Conservation (phyloP, 495 filamentous ascomycete genomes). For the Bacidia gigantensis region DNA sequence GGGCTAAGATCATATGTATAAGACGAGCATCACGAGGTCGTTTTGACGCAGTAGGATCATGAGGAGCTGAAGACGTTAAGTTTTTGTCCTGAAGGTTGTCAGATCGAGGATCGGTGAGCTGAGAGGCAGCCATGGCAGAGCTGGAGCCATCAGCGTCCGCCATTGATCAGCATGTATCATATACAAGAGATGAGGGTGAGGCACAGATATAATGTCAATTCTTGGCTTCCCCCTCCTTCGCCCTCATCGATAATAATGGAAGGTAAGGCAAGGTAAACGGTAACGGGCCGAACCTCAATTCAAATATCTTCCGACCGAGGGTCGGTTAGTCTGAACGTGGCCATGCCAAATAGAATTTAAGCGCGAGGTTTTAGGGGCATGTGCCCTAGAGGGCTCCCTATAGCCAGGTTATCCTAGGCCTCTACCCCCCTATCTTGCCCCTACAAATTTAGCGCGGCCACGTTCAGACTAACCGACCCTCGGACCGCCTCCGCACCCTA, state of each 20-base stretch:
- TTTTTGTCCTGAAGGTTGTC: conserved; percentile 3
- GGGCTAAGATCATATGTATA: conserved; percentile 79
- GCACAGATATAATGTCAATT: neutral
- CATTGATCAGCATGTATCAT: conserved; percentile 3
- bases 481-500: no score
- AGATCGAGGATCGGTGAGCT: neutral
- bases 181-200: neutral
- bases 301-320: no score
- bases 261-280: no score
- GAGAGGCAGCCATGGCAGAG: neutral
- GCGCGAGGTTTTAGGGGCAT: no score
- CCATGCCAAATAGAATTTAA: no score
- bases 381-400: no score
- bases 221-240: neutral
- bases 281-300: no score
- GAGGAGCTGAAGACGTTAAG: conserved; percentile 5
- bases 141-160: neutral
- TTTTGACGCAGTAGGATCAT: conserved; percentile 46
- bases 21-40: conserved; percentile 84
- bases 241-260: neutral
- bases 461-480: no score
- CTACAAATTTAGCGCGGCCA: no score
- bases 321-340: no score
- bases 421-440: no score
- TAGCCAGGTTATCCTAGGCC: no score